Evolutionary conservation across 2,329 filamentous ascomycete genomes (phyloP).

Genomic region (Lasiodiplodia gonubiensis): DNA sequence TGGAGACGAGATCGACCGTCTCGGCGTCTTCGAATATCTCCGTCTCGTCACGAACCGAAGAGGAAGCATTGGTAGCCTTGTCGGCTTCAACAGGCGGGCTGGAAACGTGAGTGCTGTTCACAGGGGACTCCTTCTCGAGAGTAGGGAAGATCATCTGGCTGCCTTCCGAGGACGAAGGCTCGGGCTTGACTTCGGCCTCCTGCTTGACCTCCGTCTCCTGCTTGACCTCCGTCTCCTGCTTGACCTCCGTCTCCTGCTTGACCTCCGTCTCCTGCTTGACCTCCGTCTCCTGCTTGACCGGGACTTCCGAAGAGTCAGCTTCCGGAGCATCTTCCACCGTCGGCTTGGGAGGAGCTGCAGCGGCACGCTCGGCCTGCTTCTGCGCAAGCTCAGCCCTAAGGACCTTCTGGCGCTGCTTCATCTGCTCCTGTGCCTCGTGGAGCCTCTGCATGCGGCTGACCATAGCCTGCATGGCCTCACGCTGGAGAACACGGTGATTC

Average conservation of each 20-base stretch:
- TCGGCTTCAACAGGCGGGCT: slow-evolving; percentile 33
- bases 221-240: slow-evolving; percentile 15
- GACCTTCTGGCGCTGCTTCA: slow-evolving; percentile 29
- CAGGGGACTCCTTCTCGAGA: slow-evolving; percentile 90
- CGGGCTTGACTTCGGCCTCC: slow-evolving; percentile 20
- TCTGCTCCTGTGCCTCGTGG: slow-evolving; percentile 34
- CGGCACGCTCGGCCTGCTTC: slow-evolving; percentile 19
- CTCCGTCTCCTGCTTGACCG: slow-evolving; percentile 6
- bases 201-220: slow-evolving; percentile 1
- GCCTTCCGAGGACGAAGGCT: slow-evolving; percentile 35
- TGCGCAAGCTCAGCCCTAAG: slow-evolving; percentile 16
- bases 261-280: slow-evolving; percentile 20
- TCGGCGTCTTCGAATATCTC: slow-evolving; percentile 64
- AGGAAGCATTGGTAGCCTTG: slow-evolving; percentile 40
- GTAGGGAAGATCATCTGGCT: slow-evolving; percentile 97
- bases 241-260: slow-evolving; percentile 6
- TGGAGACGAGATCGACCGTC: slow-evolving; percentile 58
- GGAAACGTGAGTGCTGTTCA: slow-evolving; percentile 70
- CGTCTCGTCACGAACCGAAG: slow-evolving; percentile 57
- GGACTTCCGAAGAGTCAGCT: slow-evolving; percentile 1
- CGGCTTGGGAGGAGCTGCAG: slow-evolving; percentile 19
- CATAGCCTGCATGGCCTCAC: slow-evolving; percentile 37
- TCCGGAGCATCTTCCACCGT: slow-evolving; percentile 28
- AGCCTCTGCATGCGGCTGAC: slow-evolving; percentile 35
- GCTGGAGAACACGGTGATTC: slow-evolving; percentile 29